Evolutionary conservation across 306 rosid genomes (phyloP).

Genomic region (Citrullus mucosospermus): DNA sequence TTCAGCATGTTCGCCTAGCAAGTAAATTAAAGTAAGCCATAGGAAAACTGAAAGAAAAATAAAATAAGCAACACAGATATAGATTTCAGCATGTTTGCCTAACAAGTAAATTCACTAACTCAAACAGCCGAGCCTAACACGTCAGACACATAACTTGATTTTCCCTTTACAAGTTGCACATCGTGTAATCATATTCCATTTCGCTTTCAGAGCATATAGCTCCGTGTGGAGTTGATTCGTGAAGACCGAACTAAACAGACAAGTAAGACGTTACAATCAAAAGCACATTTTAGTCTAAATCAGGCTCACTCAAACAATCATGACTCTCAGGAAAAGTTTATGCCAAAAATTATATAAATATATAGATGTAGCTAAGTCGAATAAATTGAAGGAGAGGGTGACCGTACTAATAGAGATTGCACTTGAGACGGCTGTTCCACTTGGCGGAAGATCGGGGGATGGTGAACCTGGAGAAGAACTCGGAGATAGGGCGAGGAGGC

Average conservation of each 20-base stretch:
- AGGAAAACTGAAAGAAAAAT: not conserved
- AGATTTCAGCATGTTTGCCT: not conserved
- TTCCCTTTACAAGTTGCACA: not conserved
- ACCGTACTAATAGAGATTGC: slow-evolving; percentile 91
- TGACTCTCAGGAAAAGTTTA: not conserved
- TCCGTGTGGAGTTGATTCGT: not conserved
- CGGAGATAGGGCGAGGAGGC: slow-evolving; percentile 89
- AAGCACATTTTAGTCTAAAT: not conserved
- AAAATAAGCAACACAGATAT: not conserved
- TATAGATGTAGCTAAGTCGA: not conserved
- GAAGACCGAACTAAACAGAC: not conserved
- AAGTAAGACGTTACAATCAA: not conserved
- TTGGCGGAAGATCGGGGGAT: slow-evolving; percentile 66
- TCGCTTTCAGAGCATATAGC: not conserved
- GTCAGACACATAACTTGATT: not conserved
- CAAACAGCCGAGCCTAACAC: not conserved
- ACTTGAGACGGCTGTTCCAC: slow-evolving; percentile 95
- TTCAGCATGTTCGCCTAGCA: not conserved
- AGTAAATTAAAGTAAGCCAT: not conserved
- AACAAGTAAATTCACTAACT: not conserved
- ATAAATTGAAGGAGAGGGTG: not conserved
- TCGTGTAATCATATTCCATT: not conserved
- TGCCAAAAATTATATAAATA: not conserved
- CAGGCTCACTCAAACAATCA: not conserved
- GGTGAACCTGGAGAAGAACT: slow-evolving; percentile 90